These are phyloP conservation scores for Aspergillus sp. DNA, from an alignment of 2,329 filamentous ascomycete genomes.

Conservation along the genomic window DNA sequence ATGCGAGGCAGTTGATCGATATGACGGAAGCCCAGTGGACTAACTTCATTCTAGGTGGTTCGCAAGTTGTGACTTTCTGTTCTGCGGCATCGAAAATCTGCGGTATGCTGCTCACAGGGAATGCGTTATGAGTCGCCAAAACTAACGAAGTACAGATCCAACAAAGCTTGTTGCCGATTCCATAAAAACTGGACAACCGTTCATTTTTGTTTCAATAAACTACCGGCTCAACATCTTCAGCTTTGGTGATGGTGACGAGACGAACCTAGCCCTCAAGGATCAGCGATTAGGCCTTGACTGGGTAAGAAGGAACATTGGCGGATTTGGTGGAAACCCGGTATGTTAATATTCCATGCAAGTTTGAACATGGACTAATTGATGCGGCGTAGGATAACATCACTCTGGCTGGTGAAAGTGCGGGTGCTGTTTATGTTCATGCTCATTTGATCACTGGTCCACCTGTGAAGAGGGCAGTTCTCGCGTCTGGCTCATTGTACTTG, in stretches of 20 bases:
- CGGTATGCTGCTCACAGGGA: slow-evolving; percentile 28
- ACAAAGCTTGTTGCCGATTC: slow-evolving; percentile 40
- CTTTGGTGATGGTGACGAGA: slow-evolving; percentile 43
- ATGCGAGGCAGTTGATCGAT: background rate
- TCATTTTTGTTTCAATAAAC: slow-evolving; percentile 46
- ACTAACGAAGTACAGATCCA: slow-evolving; percentile 25
- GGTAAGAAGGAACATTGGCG: slow-evolving; percentile 40
- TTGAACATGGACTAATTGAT: background rate
- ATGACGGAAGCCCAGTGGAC: background rate
- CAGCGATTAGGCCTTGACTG: slow-evolving; percentile 39
- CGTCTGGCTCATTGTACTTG: slow-evolving; percentile 45
- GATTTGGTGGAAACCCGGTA: slow-evolving; percentile 43
- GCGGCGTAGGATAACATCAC: slow-evolving; percentile 39
- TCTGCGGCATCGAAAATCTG: slow-evolving; percentile 44
- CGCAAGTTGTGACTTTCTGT: slow-evolving; percentile 47
- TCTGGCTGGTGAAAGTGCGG: slow-evolving; percentile 48
- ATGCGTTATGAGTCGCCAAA: background rate
- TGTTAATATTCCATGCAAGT: slow-evolving; percentile 5
- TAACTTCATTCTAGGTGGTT: slow-evolving; percentile 32
- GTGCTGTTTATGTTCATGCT: slow-evolving; percentile 48
- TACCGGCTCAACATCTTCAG: slow-evolving; percentile 49
- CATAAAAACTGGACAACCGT: slow-evolving; percentile 31
- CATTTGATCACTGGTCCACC: slow-evolving; percentile 37
- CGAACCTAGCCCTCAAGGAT: slow-evolving; percentile 42
- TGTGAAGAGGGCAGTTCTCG: slow-evolving; percentile 37